Evolutionary conservation across 1,139 yeast species (phyloP).

Genomic region (Pichia sp.): DNA sequence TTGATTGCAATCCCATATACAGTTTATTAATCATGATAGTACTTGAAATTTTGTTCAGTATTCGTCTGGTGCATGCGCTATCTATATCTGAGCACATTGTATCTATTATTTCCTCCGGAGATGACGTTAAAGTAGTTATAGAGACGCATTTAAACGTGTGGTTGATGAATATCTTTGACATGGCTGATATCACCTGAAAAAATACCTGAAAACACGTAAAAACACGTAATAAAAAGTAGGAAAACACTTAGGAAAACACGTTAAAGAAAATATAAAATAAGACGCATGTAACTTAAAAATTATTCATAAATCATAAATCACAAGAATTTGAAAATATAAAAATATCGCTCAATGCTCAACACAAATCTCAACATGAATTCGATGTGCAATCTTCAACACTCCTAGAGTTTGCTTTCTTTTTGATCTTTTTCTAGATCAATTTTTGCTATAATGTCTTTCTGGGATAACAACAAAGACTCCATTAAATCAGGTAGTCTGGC

Average conservation of each 20-base stretch:
- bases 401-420: background rate
- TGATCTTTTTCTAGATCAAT: background rate
- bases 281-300: no score
- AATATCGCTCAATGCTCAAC: background rate
- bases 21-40: slow-evolving; percentile 18
- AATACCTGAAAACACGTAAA: background rate
- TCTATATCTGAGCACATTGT: slow-evolving; percentile 19
- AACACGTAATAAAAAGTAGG: background rate
- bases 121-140: slow-evolving; percentile 9
- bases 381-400: background rate
- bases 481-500: slow-evolving; percentile 44
- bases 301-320: background rate
- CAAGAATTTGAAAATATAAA: background rate
- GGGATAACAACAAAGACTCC: slow-evolving; percentile 48
- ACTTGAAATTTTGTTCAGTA: slow-evolving; percentile 10
- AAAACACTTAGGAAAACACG: no score
- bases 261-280: no score
- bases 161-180: slow-evolving; percentile 27
- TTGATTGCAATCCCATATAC: slow-evolving; percentile 8
- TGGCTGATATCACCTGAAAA: slow-evolving; percentile 1
- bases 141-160: slow-evolving; percentile 18
- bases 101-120: slow-evolving; percentile 16
- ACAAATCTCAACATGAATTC: background rate
- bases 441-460: slow-evolving; percentile 33
- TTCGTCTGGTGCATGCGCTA: background rate